A percentile compares a stretch with the other conserved stretches of the same genome.
phyloP scores from a whole-genome alignment of 2,329 filamentous ascomycete species.

The Hypomyces rosellus region DNA sequence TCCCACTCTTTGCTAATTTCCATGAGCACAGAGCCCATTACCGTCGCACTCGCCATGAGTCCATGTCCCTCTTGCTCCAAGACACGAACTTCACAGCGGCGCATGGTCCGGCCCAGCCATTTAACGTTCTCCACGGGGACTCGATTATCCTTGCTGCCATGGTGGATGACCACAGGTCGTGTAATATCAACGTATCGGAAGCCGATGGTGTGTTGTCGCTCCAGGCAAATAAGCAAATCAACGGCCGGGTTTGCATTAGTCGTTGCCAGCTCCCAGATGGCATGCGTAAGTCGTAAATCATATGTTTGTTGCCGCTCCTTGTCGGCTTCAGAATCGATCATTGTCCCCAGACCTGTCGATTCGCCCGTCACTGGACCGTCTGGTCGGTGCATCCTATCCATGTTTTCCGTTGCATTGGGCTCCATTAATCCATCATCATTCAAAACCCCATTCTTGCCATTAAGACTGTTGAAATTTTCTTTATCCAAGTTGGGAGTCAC shows the following conservation, averaged over 20 bases:
- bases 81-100: slow-evolving; percentile 82
- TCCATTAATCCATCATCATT: slow-evolving; percentile 17
- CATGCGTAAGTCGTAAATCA: slow-evolving; percentile 79
- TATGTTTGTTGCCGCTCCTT: slow-evolving; percentile 70
- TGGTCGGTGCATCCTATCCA: slow-evolving; percentile 39
- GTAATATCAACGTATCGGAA: slow-evolving; percentile 97
- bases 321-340: slow-evolving; percentile 57
- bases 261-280: slow-evolving; percentile 91
- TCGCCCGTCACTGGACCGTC: slow-evolving; percentile 20
- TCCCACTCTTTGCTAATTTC: slow-evolving; percentile 95
- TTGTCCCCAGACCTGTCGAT: slow-evolving; percentile 41
- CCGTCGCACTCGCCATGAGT: slow-evolving; percentile 85
- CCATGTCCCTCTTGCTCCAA: slow-evolving; percentile 91
- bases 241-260: slow-evolving; percentile 89
- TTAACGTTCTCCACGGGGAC: slow-evolving; percentile 93
- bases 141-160: slow-evolving; percentile 81
- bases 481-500: slow-evolving; percentile 39
- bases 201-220: slow-evolving; percentile 83
- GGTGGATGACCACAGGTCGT: slow-evolving; percentile 84
- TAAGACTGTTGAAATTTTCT: slow-evolving; percentile 36
- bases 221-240: slow-evolving; percentile 85
- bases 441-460: slow-evolving; percentile 19
- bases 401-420: slow-evolving; percentile 37
- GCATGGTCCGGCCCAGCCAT: slow-evolving; percentile 93
- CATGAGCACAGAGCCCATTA: slow-evolving; percentile 91